A percentile compares a stretch with the other conserved stretches of the same genome.
These are phyloP conservation scores for Neonectria ditissima DNA, from an alignment of 2,329 filamentous ascomycete genomes.

Conservation along the genomic window DNA sequence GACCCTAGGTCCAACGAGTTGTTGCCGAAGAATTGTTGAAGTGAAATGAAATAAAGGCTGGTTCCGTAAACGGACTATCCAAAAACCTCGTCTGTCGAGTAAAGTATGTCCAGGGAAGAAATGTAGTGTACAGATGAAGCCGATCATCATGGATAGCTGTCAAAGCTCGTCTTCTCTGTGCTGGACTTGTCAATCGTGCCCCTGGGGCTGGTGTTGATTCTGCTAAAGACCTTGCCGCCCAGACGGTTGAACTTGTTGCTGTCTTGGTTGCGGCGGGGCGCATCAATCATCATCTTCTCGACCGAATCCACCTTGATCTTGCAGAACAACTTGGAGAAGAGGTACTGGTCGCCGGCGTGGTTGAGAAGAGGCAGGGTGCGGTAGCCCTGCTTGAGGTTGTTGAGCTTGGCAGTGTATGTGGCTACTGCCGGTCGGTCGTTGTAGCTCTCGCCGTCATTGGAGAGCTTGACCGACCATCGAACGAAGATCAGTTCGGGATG, in stretches of 20 bases:
- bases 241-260: slow-evolving; percentile 68
- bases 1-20: slow-evolving; percentile 1
- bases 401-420: slow-evolving; percentile 92
- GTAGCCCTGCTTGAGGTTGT: slow-evolving; percentile 89
- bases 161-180: slow-evolving; percentile 61
- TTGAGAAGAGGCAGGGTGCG: slow-evolving; percentile 92
- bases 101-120: slow-evolving; percentile 43
- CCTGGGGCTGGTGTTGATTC: slow-evolving; percentile 63
- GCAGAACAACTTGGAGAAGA: slow-evolving; percentile 96
- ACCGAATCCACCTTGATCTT: slow-evolving; percentile 76
- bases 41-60: slow-evolving; percentile 3
- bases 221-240: slow-evolving; percentile 68
- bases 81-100: background rate
- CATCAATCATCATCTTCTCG: slow-evolving; percentile 68
- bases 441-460: slow-evolving; percentile 77
- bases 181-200: slow-evolving; percentile 65
- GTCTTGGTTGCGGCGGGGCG: slow-evolving; percentile 53
- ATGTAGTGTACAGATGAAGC: slow-evolving; percentile 29
- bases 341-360: slow-evolving; percentile 88
- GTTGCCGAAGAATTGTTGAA: background rate
- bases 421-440: slow-evolving; percentile 75
- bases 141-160: slow-evolving; percentile 50
- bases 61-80: background rate
- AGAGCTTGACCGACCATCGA: slow-evolving; percentile 91
- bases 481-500: slow-evolving; percentile 95